Evolutionary conservation across 2,329 filamentous ascomycete species (phyloP), one percentile per base, ranked within the genome.

Genomic region (Colletotrichum sp.): DNA sequence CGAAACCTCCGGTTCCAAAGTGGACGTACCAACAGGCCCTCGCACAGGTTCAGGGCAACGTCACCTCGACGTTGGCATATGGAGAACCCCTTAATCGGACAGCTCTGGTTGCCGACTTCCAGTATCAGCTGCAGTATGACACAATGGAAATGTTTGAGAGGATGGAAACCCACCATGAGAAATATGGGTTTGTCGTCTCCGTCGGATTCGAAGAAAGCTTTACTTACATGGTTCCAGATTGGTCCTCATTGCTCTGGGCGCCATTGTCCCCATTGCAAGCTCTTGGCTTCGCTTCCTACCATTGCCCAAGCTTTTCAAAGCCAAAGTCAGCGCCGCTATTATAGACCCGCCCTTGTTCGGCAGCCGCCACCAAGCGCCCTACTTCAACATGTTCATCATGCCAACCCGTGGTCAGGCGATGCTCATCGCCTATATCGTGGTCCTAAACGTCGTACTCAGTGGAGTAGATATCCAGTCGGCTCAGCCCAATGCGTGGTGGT

Each of bases 131-230:
- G 9, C 80, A 90, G 79, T 91, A 91, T 82, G 90, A 88, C 75
- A 88, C 88, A 68, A 87, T 89, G 83, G 79, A 87, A 12, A 88
- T 89, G 71, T 90, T 90, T 55, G 89, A 91, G 66, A 83, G 83
- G 76, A 90, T 90, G 49, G 83, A 85, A 65, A 71, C 44, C 2
- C 78, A 81, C 5, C 81, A 82, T 59, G 78, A 80, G 5, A 81
- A 66, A 26, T 75, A 67, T 18, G 72, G 71, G 71, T 74, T 34
- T 7, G 39, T 32, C 77, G 18, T 7, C 67, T 36, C 26, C 5
- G 6, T 18, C 6, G 12, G 12, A 5, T 12, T 26, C 1, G 4
- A 21, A 6, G 7, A 6, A 15, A 52, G 12, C 16, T 39, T 18
- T 55, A 5, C 32, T 63, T 3, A 55, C 24, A 26, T 32, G 21